A percentile compares a stretch with the other conserved stretches of the same genome.
These are phyloP conservation scores for Didymosphaeria variabile DNA, from an alignment of 2,329 filamentous ascomycete genomes.

Conservation along the genomic window DNA sequence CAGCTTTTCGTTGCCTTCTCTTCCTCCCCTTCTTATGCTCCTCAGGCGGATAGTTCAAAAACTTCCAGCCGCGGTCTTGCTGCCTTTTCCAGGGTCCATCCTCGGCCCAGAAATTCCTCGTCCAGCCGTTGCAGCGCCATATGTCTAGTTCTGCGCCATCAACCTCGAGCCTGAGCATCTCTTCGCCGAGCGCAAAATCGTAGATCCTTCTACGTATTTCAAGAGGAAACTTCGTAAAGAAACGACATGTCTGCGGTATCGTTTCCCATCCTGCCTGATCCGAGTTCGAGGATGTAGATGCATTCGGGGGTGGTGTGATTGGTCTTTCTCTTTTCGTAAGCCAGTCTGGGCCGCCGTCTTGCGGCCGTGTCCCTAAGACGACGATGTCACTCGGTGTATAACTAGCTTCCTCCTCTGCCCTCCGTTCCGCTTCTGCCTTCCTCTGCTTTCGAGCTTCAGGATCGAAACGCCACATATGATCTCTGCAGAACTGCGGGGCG, in stretches of 20 bases:
- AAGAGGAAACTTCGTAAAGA: slow-evolving; percentile 4
- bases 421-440: not conserved
- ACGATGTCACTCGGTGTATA: not conserved
- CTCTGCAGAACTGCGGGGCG: not conserved
- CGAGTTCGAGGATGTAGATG: not conserved
- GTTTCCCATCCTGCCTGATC: not conserved
- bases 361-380: not conserved
- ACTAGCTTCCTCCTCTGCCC: not conserved
- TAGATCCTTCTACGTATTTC: slow-evolving; percentile 2
- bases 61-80: not conserved
- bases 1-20: not conserved
- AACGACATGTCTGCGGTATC: not conserved
- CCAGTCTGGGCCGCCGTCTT: not conserved
- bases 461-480: not conserved
- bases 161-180: slow-evolving; percentile 7
- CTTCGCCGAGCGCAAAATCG: slow-evolving; percentile 9
- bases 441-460: not conserved
- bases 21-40: not conserved
- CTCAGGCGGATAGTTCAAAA: not conserved
- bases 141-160: not conserved
- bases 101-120: not conserved
- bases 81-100: not conserved
- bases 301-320: not conserved
- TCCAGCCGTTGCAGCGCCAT: not conserved
- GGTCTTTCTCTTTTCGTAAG: not conserved